phyloP scores from a whole-genome alignment of 345 rosid genomes.

The Schrenkiella parvula region DNA sequence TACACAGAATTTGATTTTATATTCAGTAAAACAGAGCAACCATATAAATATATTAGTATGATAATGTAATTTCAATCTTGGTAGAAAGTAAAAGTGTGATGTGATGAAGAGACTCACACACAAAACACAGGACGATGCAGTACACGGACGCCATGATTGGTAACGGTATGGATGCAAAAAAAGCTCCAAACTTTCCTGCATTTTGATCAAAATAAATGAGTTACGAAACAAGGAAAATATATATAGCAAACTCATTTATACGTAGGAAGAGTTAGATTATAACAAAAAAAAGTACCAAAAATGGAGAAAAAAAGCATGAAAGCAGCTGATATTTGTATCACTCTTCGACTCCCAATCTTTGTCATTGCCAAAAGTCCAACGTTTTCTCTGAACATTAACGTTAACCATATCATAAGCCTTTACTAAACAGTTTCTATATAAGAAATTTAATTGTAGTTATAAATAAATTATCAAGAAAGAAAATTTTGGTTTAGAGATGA shows the following conservation, averaged over 20 bases:
- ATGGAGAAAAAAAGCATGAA: conserved; percentile 73
- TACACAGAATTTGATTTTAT: conserved; percentile 5
- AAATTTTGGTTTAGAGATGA: not conserved
- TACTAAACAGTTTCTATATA: not conserved
- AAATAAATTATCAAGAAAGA: not conserved
- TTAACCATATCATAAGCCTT: not conserved
- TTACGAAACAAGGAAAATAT: not conserved
- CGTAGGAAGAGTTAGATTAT: not conserved
- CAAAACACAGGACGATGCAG: conserved; percentile 56
- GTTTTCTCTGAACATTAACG: conserved; percentile 48
- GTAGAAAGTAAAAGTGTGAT: not conserved
- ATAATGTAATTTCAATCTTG: not conserved
- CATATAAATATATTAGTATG: not conserved
- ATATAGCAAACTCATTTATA: not conserved
- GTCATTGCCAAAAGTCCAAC: conserved; percentile 74
- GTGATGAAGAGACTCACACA: conserved; percentile 39
- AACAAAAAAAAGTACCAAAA: conserved; percentile 40
- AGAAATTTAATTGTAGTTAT: not conserved
- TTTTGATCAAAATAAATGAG: not conserved
- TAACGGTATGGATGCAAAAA: conserved; percentile 64
- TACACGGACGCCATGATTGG: conserved; percentile 54
- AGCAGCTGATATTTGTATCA: conserved; percentile 66
- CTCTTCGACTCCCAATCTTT: conserved; percentile 72
- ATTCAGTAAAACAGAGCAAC: not conserved
- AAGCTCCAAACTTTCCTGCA: conserved; percentile 62